These are phyloP conservation scores for Ramaria sp. DNA, from an alignment of 768 basidiomycete species.

Conservation along the genomic window DNA sequence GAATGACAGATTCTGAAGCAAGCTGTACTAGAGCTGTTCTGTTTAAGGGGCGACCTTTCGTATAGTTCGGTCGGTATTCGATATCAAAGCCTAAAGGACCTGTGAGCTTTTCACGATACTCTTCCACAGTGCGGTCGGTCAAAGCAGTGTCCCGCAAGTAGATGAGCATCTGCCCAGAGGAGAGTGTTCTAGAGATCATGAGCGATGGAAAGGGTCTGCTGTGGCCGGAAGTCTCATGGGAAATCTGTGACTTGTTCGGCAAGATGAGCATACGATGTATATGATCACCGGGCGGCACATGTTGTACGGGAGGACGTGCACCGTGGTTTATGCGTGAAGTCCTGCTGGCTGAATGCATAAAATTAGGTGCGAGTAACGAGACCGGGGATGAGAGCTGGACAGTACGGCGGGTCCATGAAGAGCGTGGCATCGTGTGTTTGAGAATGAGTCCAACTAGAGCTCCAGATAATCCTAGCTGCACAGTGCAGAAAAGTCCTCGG, in stretches of 20 bases:
- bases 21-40: conserved; percentile 69
- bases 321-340: not conserved
- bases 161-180: conserved; percentile 1
- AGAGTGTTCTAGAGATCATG: not conserved
- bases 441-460: no score
- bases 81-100: conserved; percentile 53
- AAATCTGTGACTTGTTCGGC: not conserved
- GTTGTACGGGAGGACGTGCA: no score
- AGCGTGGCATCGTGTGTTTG: no score
- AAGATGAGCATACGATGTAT: not conserved
- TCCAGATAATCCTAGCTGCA: no score
- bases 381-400: not conserved
- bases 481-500: no score
- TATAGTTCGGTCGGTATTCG: conserved; percentile 64
- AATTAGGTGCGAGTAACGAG: not conserved
- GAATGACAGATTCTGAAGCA: conserved; percentile 40
- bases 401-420: not conserved
- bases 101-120: not conserved
- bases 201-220: not conserved
- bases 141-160: conserved; percentile 11
- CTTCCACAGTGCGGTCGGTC: conserved; percentile 7
- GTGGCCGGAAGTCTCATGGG: not conserved
- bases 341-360: not conserved
- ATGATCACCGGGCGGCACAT: not conserved
- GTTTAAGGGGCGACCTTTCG: conserved; percentile 46